Evolutionary conservation across 768 basidiomycete species (phyloP), one percentile per base, ranked within the genome.

Genomic region (Phaffia tasmanica): DNA sequence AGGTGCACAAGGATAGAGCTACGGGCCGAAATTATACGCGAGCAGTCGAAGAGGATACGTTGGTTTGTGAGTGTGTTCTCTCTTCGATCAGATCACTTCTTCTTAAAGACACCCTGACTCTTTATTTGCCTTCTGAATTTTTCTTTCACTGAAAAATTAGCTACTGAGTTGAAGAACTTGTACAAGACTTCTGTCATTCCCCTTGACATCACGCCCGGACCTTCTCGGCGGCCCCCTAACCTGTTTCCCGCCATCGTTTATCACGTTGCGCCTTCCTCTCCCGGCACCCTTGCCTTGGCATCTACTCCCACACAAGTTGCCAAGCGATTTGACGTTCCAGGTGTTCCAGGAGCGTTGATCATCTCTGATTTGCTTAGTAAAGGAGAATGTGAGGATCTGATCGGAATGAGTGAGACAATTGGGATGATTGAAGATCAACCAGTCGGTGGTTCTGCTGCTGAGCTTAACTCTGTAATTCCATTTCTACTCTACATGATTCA

Each of bases 361-460:
- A 76, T 83, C 65, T 76, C 79, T 62, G 79, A 81, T 68, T 79
- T 82, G 16, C 77, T 83, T 62, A 78, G 79, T 8, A 70, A 72
- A 1, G 71, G 73, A 14, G 81, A 82, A 70, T 83, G 81, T 65
- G 68, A 76, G 21, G 72, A 78, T 16, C 77, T 83, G 59, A 76
- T 82, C n/a, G 71, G 73, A 42, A 77, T 79, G 5, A 79, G 81
- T 0, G 79, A 81, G 69, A 74, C 77, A 0, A 77, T 82, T 5
- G 82, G 82, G 0, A 76, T 81, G 69, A 75, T 79, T n/a, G 79
- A 79, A 46, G 82, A 83, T 70, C 79, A 83, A 70, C 81, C 82
- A 0, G 75, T 79, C 1, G 78, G 76, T 3, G 81, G 81, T 9
- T 79, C 78, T 1, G 81, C 81, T 0, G 72, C 76, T 6, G 77